phyloP scores from a whole-genome alignment of 2,329 filamentous ascomycete genomes.

The Ceratocystis cubensis region DNA sequence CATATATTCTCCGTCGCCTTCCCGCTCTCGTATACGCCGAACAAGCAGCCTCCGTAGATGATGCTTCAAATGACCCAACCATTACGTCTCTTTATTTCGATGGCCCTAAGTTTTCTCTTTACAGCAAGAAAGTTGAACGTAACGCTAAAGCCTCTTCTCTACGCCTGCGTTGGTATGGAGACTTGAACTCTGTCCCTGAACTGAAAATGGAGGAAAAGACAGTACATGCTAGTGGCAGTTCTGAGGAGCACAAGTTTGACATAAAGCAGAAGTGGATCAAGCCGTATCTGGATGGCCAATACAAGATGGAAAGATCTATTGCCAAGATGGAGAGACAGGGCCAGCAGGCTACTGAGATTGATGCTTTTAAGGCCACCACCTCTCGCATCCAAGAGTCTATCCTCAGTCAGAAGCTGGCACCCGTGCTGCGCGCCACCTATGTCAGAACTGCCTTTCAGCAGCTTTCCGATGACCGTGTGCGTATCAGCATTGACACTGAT shows the following conservation, averaged over 20 bases:
- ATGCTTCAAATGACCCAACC: constrained; percentile 70
- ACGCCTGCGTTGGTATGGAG: constrained; percentile 82
- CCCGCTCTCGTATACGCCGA: constrained; percentile 90
- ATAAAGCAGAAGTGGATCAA: constrained; percentile 94
- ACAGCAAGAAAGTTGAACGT: constrained; percentile 70
- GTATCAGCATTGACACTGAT: constrained; percentile 86
- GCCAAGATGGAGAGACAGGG: constrained; percentile 74
- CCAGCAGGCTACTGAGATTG: constrained; percentile 51
- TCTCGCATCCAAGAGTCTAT: constrained; percentile 70
- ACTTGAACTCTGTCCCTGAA: constrained; percentile 63
- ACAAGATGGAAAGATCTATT: constrained; percentile 82
- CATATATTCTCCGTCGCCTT: constrained; percentile 77
- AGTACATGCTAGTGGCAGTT: constrained; percentile 61
- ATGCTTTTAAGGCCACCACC: constrained; percentile 58
- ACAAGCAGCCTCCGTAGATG: constrained; percentile 67
- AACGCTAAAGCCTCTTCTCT: constrained; percentile 67
- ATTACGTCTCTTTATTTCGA: constrained; percentile 97
- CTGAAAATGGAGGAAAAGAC: constrained; percentile 85
- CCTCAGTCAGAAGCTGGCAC: constrained; percentile 62
- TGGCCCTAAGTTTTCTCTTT: constrained; percentile 71
- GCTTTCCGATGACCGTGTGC: constrained; percentile 76
- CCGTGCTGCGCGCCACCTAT: constrained; percentile 83
- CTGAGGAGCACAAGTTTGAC: constrained; percentile 64
- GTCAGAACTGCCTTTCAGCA: constrained; percentile 93
- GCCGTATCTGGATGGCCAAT: constrained; percentile 72